Percentiles rank a stretch among this genome's conserved stretches.
phyloP scores from a whole-genome alignment of 805 yeast genomes.

The Kluyveromyces nonfermentans region DNA sequence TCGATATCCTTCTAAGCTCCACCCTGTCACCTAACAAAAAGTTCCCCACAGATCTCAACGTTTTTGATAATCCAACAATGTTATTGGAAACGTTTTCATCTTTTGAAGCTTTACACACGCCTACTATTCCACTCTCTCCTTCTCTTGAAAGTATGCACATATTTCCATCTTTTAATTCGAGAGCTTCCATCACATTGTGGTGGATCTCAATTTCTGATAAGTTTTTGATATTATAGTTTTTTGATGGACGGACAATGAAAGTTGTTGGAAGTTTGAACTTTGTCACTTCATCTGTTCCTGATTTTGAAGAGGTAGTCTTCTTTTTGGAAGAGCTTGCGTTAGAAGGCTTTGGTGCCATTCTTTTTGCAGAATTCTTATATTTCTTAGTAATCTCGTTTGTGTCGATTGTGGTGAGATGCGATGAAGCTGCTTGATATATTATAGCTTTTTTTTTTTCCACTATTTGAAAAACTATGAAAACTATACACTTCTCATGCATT shows the following conservation, averaged over 20 bases:
- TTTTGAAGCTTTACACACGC: slow-evolving; percentile 33
- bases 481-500: background rate
- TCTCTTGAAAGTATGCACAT: slow-evolving; percentile 38
- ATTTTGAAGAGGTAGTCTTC: slow-evolving; percentile 9
- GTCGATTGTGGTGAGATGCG: slow-evolving; percentile 8
- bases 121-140: slow-evolving; percentile 40
- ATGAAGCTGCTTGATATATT: no score
- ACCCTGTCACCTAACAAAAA: slow-evolving; percentile 43
- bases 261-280: slow-evolving; percentile 32
- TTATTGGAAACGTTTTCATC: slow-evolving; percentile 25
- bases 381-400: background rate
- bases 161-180: slow-evolving; percentile 39
- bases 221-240: slow-evolving; percentile 21
- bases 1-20: slow-evolving; percentile 35
- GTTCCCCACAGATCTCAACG: slow-evolving; percentile 35
- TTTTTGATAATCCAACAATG: slow-evolving; percentile 41
- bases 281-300: slow-evolving; percentile 14
- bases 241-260: slow-evolving; percentile 32
- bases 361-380: background rate
- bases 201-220: slow-evolving; percentile 34
- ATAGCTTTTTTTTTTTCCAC: background rate
- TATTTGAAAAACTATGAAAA: background rate
- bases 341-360: slow-evolving; percentile 25
- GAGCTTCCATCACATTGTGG: slow-evolving; percentile 36
- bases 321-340: slow-evolving; percentile 23